A percentile compares a stretch with the other conserved stretches of the same genome.
phyloP scores from a whole-genome alignment of 2,329 filamentous ascomycete species.

The Aspergillus sojae region DNA sequence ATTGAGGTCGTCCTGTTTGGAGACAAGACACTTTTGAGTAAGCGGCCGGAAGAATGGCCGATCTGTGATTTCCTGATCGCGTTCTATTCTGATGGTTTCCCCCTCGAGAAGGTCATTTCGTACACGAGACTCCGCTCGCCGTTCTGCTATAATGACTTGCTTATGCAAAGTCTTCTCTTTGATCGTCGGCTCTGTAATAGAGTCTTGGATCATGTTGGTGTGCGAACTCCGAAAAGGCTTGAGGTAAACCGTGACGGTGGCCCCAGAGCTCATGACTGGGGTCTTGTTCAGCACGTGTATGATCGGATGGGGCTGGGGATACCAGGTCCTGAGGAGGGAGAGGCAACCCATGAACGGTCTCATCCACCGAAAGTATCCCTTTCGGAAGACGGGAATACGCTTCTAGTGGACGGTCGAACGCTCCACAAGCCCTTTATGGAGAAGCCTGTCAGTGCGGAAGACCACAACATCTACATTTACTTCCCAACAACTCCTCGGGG shows the following conservation, averaged over 20 bases:
- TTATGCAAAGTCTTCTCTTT: constrained; percentile 93
- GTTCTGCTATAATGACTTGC: constrained; percentile 90
- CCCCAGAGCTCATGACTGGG: constrained; percentile 60
- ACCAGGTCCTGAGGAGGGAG: neutral
- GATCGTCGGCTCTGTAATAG: constrained; percentile 82
- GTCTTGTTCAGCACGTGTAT: neutral
- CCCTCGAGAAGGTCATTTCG: constrained; percentile 86
- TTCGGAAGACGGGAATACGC: constrained; percentile 77
- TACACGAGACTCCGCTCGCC: constrained; percentile 87
- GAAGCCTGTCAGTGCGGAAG: constrained; percentile 89
- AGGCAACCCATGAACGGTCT: constrained; percentile 51
- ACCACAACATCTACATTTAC: constrained; percentile 96
- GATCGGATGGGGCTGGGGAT: neutral
- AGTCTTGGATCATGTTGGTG: constrained; percentile 79
- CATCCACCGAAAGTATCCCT: constrained; percentile 77
- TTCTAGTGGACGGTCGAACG: constrained; percentile 76
- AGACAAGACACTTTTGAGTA: constrained; percentile 92
- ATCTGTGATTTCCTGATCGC: constrained; percentile 91
- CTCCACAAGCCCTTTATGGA: constrained; percentile 91
- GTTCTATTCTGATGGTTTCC: constrained; percentile 94
- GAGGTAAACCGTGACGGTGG: constrained; percentile 90
- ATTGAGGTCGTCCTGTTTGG: constrained; percentile 94
- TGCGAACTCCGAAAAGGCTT: constrained; percentile 78
- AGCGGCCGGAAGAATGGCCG: constrained; percentile 89
- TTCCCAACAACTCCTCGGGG: constrained; percentile 63